These are phyloP conservation scores for Sarocladium kiliense DNA, from an alignment of 2,329 filamentous ascomycete species.

Conservation along the genomic window DNA sequence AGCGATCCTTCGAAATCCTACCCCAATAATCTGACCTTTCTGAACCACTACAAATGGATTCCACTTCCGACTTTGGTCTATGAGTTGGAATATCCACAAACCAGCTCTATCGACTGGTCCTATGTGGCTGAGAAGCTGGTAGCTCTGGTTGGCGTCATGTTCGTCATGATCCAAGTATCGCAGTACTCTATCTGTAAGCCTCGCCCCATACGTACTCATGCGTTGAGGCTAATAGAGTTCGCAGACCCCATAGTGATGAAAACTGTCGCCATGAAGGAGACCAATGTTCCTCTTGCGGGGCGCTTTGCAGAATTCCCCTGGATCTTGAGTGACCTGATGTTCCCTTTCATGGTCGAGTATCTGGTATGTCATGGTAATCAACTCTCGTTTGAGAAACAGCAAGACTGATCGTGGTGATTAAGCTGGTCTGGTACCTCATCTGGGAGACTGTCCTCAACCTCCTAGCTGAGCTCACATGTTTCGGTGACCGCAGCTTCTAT, in stretches of 20 bases:
- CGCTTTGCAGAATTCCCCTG: slow-evolving; percentile 67
- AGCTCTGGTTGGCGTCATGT: slow-evolving; percentile 67
- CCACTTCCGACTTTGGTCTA: slow-evolving; percentile 73
- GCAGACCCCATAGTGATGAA: slow-evolving; percentile 63
- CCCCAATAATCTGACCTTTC: slow-evolving; percentile 61
- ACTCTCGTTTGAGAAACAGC: too few species aligned
- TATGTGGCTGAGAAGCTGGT: slow-evolving; percentile 69
- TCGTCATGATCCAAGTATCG: slow-evolving; percentile 74
- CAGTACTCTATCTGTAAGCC: slow-evolving; percentile 63
- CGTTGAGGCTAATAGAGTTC: too few species aligned
- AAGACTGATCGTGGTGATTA: too few species aligned
- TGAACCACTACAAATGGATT: slow-evolving; percentile 67
- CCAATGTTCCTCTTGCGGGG: slow-evolving; percentile 52
- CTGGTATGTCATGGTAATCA: slow-evolving; percentile 42
- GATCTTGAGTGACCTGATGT: slow-evolving; percentile 69
- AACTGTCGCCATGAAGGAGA: slow-evolving; percentile 62
- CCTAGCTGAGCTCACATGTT: slow-evolving; percentile 69
- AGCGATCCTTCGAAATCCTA: slow-evolving; percentile 48
- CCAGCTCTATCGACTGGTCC: slow-evolving; percentile 63
- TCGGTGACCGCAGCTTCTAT: slow-evolving; percentile 72
- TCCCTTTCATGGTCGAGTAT: slow-evolving; percentile 76
- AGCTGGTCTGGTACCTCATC: slow-evolving; percentile 73
- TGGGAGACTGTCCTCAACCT: slow-evolving; percentile 74
- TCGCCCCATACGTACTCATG: not conserved
- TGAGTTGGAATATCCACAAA: slow-evolving; percentile 70